Conservation (phyloP, 1,284 basidiomycete genomes). For the Amylostereum areolatum region DNA sequence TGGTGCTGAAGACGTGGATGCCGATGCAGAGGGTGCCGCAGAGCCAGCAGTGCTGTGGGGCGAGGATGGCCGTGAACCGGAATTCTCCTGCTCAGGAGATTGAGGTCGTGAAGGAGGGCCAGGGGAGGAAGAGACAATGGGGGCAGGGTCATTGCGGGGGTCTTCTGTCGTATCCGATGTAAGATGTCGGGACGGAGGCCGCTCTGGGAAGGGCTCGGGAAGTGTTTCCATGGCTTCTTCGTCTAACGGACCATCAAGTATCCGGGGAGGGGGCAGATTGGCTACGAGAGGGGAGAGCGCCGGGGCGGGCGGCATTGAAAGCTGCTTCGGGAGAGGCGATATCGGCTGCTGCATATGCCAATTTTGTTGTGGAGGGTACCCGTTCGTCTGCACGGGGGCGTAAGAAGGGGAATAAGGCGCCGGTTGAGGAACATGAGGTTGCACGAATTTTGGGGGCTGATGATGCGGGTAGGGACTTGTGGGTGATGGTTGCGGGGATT, state of each 20-base stretch:
- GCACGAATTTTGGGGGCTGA: slow-evolving; percentile 19
- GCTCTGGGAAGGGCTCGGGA: neutral
- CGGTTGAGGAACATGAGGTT: slow-evolving; percentile 21
- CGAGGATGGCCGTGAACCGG: slow-evolving; percentile 4
- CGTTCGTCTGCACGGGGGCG: slow-evolving; percentile 19
- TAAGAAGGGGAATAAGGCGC: slow-evolving; percentile 18
- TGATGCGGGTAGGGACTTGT: slow-evolving; percentile 10
- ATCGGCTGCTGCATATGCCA: slow-evolving; percentile 15
- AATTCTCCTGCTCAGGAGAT: neutral
- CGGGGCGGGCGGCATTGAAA: slow-evolving; percentile 29
- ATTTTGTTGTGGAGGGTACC: slow-evolving; percentile 9
- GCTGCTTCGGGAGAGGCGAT: slow-evolving; percentile 31
- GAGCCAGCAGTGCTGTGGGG: neutral
- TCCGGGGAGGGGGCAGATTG: slow-evolving; percentile 17
- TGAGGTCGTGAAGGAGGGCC: neutral
- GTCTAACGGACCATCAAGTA: slow-evolving; percentile 11
- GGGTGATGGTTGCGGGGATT: slow-evolving; percentile 13
- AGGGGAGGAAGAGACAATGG: neutral
- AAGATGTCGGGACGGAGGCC: neutral
- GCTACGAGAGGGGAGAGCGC: slow-evolving; percentile 25
- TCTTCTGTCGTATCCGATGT: neutral
- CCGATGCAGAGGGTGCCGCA: neutral
- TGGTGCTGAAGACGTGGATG: neutral
- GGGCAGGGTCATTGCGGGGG: slow-evolving; percentile 1
- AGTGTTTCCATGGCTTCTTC: neutral